A percentile compares a stretch with the other conserved stretches of the same genome.
Evolutionary conservation across 2,329 filamentous ascomycete genomes (phyloP).

Genomic region (Aspergillus sojae): DNA sequence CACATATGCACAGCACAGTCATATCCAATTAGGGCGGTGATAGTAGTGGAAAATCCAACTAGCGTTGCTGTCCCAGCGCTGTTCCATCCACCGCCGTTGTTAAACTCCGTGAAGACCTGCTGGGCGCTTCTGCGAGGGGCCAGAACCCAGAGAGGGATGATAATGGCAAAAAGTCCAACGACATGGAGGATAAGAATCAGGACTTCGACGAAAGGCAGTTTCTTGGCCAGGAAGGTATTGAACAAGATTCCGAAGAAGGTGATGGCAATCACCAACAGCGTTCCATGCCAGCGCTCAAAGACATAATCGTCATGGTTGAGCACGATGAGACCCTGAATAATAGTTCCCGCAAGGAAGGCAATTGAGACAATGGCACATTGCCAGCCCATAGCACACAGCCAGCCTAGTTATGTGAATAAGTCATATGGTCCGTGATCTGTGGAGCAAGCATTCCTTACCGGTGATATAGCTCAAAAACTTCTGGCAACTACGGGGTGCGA

Average conservation of each 20-base stretch:
- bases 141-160: constrained; percentile 47
- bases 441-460: constrained; percentile 26
- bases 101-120: constrained; percentile 46
- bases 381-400: constrained; percentile 50
- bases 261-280: constrained; percentile 47
- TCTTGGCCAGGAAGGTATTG: constrained; percentile 45
- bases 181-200: constrained; percentile 47
- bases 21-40: constrained; percentile 45
- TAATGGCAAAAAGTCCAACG: constrained; percentile 45
- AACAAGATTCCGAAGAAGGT: constrained; percentile 43
- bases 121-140: constrained; percentile 40
- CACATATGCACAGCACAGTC: constrained; percentile 51
- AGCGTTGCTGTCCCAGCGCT: constrained; percentile 40
- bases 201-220: constrained; percentile 43
- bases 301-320: constrained; percentile 47
- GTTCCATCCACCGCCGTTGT: constrained; percentile 46
- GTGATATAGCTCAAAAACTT: constrained; percentile 51
- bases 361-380: constrained; percentile 49
- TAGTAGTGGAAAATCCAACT: constrained; percentile 44
- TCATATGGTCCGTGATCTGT: not conserved
- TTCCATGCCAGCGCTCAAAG: constrained; percentile 48
- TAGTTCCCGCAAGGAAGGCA: constrained; percentile 47
- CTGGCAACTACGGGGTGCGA: constrained; percentile 45
- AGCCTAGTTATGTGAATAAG: constrained; percentile 30
- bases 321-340: constrained; percentile 50